Base-by-base conservation (phyloP, 345 rosid species). In the Linum usitatissimum region DNA sequence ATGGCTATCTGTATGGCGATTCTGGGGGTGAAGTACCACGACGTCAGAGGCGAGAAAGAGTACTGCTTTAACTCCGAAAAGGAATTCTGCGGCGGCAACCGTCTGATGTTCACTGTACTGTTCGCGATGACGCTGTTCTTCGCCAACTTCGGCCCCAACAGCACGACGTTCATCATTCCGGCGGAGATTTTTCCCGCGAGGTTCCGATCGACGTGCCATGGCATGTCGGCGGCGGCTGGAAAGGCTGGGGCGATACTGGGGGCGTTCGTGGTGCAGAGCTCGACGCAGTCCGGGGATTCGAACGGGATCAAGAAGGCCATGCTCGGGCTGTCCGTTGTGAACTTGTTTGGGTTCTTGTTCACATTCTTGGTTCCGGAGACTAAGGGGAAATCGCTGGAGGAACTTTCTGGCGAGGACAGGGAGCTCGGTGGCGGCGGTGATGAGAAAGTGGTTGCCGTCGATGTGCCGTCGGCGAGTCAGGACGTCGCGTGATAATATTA, bases 301-400 rank as follows among this genome's bases (percentile, higher is more conserved):
- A 31, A 65, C 0, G 73, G 77, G 2, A 78, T 71, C 55, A 80
- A 63, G 70, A 60, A 65, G 45, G 85, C 83, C 6, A 55, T 87
- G 51, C 65, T 80, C 14, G 75, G 74, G 31, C 87, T 87, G 7
- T 68, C 84, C 0, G 78, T 66, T 53, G 84, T 87, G 23, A 87
- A 80, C 57, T 58, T 83, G 58, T 10, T 80, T 6, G 91, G 91
- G 6, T 75, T 87, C n/a, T 19, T 76, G 60, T 80, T 77, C 64
- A 78, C 95, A 55, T 72, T 87, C 66, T 70, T 83, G 76, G 78
- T 87, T 60, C 91, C 89, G 0, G 91, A 87, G 66, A 81, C 95
- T 0, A 87, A 78, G 57, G 89, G 89, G 30, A 71, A 63, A 68
- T 83, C 91, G 3, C 77, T 87, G 0, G 91, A 81, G 76, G 86